Conservation (phyloP, 78 protist species). For the Dictyostelium firmibasis region DNA sequence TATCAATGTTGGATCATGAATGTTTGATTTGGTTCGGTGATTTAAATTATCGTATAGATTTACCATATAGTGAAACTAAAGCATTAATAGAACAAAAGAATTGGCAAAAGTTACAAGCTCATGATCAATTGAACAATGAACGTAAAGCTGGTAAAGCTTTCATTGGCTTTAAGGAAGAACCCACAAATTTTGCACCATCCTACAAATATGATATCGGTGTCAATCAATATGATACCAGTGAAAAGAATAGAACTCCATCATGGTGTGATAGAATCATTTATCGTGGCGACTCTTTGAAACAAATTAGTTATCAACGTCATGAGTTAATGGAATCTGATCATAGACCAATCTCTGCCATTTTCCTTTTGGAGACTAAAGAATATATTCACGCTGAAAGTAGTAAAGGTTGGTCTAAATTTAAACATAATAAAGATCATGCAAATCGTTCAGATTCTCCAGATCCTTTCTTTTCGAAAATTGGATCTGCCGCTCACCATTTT, state of each 20-base stretch:
- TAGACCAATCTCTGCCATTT: slow-evolving; percentile 46
- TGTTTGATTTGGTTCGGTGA: slow-evolving; percentile 72
- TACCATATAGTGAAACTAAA: slow-evolving; percentile 24
- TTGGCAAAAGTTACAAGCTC: neutral
- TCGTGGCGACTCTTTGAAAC: slow-evolving; percentile 62
- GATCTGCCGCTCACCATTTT: neutral
- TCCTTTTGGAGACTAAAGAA: slow-evolving; percentile 39
- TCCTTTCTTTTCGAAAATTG: neutral
- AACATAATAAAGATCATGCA: neutral
- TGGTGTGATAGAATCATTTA: slow-evolving; percentile 84
- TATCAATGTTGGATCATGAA: slow-evolving; percentile 63
- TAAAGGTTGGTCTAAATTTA: slow-evolving; percentile 22
- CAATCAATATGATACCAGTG: slow-evolving; percentile 85
- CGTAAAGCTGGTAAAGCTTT: slow-evolving; percentile 51
- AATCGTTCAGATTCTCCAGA: neutral
- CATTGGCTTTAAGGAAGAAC: slow-evolving; percentile 86
- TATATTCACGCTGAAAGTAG: neutral
- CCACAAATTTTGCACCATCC: slow-evolving; percentile 91
- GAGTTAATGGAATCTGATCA: slow-evolving; percentile 62
- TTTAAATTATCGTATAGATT: slow-evolving; percentile 65
- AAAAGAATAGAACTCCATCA: slow-evolving; percentile 89
- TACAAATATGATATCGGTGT: slow-evolving; percentile 93
- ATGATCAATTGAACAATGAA: slow-evolving; percentile 44
- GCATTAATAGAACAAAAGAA: slow-evolving; percentile 5
- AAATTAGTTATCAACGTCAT: slow-evolving; percentile 36